phyloP scores from a whole-genome alignment of 179 eudicot species.

The Beta macrorhiza region DNA sequence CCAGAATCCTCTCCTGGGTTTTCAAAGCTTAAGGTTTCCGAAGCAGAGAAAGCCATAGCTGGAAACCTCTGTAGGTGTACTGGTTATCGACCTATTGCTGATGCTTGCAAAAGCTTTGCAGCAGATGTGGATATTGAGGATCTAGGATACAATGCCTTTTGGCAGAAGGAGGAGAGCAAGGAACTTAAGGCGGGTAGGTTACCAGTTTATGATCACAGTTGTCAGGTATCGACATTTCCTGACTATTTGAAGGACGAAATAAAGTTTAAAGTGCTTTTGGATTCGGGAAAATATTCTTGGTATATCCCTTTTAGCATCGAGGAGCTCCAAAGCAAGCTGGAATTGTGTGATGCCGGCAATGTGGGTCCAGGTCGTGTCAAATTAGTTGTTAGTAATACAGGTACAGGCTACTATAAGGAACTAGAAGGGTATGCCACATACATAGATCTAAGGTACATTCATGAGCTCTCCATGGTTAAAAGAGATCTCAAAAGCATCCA shows the following conservation, averaged over 20 bases:
- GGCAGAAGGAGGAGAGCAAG: slow-evolving; percentile 57
- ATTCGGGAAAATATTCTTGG: slow-evolving; percentile 59
- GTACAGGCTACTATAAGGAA: slow-evolving; percentile 80
- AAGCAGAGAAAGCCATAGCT: slow-evolving; percentile 72
- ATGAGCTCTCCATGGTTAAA: slow-evolving; percentile 61
- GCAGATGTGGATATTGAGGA: slow-evolving; percentile 88
- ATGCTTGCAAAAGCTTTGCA: slow-evolving; percentile 94
- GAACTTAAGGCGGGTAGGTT: slow-evolving; percentile 48
- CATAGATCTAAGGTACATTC: slow-evolving; percentile 69
- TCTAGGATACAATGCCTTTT: slow-evolving; percentile 77
- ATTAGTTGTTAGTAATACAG: slow-evolving; percentile 79
- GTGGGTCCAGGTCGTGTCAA: slow-evolving; percentile 35
- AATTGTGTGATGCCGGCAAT: slow-evolving; percentile 25
- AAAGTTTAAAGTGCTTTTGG: slow-evolving; percentile 36
- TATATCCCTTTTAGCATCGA: slow-evolving; percentile 50
- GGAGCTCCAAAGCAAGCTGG: slow-evolving; percentile 57
- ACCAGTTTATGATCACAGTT: slow-evolving; percentile 49
- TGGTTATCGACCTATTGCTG: slow-evolving; percentile 88
- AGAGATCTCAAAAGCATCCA: slow-evolving; percentile 45
- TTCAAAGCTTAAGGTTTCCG: slow-evolving; percentile 64
- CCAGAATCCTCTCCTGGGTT: slow-evolving; percentile 51
- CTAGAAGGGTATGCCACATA: slow-evolving; percentile 47
- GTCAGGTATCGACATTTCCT: slow-evolving; percentile 53
- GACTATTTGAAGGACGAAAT: slow-evolving; percentile 56
- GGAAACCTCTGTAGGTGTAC: slow-evolving; percentile 96